A percentile compares a stretch with the other conserved stretches of the same genome.
Evolutionary conservation across 106 monocot genomes (phyloP).

Genomic region (Posidonia australis): DNA sequence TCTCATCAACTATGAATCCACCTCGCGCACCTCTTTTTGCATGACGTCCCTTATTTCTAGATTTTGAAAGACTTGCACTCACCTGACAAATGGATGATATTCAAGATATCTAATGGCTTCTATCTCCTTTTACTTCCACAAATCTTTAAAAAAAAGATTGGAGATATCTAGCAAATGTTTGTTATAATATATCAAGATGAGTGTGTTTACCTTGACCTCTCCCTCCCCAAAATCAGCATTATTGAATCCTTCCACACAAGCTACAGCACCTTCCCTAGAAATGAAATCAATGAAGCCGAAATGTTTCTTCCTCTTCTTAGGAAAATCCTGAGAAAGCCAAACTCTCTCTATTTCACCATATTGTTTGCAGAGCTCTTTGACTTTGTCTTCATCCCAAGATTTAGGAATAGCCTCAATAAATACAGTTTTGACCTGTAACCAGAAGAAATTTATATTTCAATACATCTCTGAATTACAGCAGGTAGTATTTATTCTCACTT

Average conservation of each 20-base stretch:
- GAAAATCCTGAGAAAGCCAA: constrained; percentile 20
- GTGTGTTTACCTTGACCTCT: constrained; percentile 35
- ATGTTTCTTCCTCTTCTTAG: constrained; percentile 34
- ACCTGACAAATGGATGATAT: constrained; percentile 21
- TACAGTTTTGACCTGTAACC: constrained; percentile 13
- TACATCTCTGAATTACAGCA: neutral
- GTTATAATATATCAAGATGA: neutral
- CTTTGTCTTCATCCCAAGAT: constrained; percentile 54
- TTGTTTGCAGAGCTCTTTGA: constrained; percentile 37
- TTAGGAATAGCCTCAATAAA: constrained; percentile 36
- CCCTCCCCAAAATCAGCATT: constrained; percentile 30
- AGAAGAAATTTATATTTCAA: neutral
- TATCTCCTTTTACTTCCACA: neutral
- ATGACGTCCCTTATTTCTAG: constrained; percentile 20
- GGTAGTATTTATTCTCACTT: too few species aligned
- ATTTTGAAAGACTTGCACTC: constrained; percentile 26
- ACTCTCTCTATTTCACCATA: constrained; percentile 35
- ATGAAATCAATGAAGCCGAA: constrained; percentile 60
- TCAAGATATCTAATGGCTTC: neutral
- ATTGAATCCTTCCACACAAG: constrained; percentile 57
- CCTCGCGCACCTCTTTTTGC: constrained; percentile 20
- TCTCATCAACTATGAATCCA: constrained; percentile 25
- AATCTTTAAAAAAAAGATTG: neutral
- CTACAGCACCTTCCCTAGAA: constrained; percentile 43
- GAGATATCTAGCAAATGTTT: neutral